Conservation (phyloP, 2,329 filamentous ascomycete species). For the Aureobasidium subglaciale region DNA sequence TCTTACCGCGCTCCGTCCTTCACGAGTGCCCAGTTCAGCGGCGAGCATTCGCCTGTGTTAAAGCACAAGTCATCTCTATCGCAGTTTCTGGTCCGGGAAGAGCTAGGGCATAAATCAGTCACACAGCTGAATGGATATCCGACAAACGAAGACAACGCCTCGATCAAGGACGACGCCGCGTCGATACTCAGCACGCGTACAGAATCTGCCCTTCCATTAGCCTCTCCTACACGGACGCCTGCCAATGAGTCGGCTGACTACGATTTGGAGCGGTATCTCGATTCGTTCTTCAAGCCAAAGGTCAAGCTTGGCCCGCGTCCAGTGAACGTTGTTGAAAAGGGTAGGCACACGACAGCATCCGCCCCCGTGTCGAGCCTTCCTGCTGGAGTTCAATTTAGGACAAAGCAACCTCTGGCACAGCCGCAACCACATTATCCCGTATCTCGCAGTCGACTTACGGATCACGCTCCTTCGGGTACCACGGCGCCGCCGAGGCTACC, state of each 20-base stretch:
- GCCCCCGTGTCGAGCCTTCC: slow-evolving; percentile 69
- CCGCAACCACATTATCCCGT: not conserved
- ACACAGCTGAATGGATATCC: slow-evolving; percentile 21
- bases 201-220: not conserved
- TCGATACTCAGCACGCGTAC: not conserved
- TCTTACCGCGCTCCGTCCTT: slow-evolving; percentile 4
- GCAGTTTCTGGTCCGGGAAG: slow-evolving; percentile 25
- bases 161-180: slow-evolving; percentile 18
- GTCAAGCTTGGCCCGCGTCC: slow-evolving; percentile 85
- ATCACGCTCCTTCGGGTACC: not conserved
- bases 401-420: slow-evolving; percentile 1
- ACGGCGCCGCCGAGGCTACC: slow-evolving; percentile 2
- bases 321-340: slow-evolving; percentile 55
- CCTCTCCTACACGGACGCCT: not conserved
- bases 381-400: slow-evolving; percentile 58
- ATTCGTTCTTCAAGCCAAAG: slow-evolving; percentile 56
- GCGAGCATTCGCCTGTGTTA: not conserved
- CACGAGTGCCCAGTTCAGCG: not conserved
- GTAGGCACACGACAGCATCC: slow-evolving; percentile 37
- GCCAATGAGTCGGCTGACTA: slow-evolving; percentile 22
- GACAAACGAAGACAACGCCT: slow-evolving; percentile 15
- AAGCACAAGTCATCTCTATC: slow-evolving; percentile 26
- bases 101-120: slow-evolving; percentile 22
- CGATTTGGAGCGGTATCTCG: slow-evolving; percentile 40
- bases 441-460: not conserved